Conservation (phyloP, 768 basidiomycete species). For the Suillus alpinus region DNA sequence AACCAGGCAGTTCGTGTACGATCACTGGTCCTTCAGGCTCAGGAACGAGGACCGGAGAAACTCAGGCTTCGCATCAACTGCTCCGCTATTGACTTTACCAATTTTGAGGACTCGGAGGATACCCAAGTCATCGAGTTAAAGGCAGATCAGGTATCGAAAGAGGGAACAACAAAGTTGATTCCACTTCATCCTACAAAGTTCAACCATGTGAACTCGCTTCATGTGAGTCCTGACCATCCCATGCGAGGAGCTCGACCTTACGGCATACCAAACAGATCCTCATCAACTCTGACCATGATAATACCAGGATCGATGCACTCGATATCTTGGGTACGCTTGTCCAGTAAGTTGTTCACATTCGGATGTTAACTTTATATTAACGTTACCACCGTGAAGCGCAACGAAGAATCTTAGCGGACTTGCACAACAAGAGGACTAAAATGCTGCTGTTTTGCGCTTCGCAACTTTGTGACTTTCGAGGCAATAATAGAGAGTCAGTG, state of each 20-base stretch:
- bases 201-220: constrained; percentile 62
- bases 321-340: constrained; percentile 61
- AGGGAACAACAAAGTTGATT: constrained; percentile 43
- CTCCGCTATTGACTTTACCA: constrained; percentile 59
- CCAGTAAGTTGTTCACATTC: constrained; percentile 41
- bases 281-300: constrained; percentile 65
- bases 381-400: constrained; percentile 18
- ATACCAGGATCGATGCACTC: constrained; percentile 64
- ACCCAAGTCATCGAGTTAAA: constrained; percentile 57
- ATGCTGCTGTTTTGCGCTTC: too few relatives aligned
- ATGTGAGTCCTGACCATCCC: constrained; percentile 36
- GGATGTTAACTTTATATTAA: constrained; percentile 6
- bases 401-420: constrained; percentile 40
- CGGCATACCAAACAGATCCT: constrained; percentile 49
- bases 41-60: constrained; percentile 50
- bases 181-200: constrained; percentile 65
- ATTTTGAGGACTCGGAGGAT: constrained; percentile 54
- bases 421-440: constrained; percentile 30
- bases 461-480: not conserved
- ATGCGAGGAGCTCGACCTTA: not conserved
- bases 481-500: not conserved
- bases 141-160: constrained; percentile 41
- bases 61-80: constrained; percentile 66
- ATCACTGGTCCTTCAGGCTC: constrained; percentile 50
- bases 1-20: constrained; percentile 66